Conservation (phyloP, 331 rosid genomes). For the Malus hybrid region DNA sequence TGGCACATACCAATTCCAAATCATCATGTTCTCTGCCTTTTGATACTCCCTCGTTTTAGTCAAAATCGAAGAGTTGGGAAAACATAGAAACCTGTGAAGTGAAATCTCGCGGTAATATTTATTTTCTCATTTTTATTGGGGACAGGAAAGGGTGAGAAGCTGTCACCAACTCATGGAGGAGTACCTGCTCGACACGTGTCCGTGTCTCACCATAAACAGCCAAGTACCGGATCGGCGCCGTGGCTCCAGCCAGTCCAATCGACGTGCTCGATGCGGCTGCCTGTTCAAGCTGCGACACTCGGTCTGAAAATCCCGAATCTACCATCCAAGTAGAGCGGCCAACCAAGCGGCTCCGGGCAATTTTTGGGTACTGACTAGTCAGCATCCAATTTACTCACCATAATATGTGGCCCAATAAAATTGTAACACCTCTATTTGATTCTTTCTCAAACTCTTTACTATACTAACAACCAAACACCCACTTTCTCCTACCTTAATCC, state of each 20-base stretch:
- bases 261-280: conserved; percentile 72
- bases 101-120: neutral
- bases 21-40: too few relatives aligned
- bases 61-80: conserved; percentile 7
- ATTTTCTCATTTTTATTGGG: conserved; percentile 12
- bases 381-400: too few relatives aligned
- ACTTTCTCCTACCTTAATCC: too few relatives aligned
- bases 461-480: too few relatives aligned
- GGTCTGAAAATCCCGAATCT: conserved; percentile 23
- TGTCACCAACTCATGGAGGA: conserved; percentile 81
- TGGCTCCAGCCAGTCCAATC: conserved; percentile 42
- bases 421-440: too few relatives aligned
- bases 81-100: conserved; percentile 25
- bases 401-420: too few relatives aligned
- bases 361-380: too few relatives aligned
- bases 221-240: conserved; percentile 9
- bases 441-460: too few relatives aligned
- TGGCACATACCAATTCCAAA: too few relatives aligned
- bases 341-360: conserved; percentile 27
- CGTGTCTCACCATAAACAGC: conserved; percentile 15
- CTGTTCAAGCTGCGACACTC: conserved; percentile 45
- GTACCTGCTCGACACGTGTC: conserved; percentile 59
- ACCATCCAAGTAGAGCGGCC: conserved; percentile 26
- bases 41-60: too few relatives aligned
- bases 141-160: conserved; percentile 71